Evolutionary conservation across 2,329 filamentous ascomycete species (phyloP).

Genomic region (Gaeumannomyces sp.): DNA sequence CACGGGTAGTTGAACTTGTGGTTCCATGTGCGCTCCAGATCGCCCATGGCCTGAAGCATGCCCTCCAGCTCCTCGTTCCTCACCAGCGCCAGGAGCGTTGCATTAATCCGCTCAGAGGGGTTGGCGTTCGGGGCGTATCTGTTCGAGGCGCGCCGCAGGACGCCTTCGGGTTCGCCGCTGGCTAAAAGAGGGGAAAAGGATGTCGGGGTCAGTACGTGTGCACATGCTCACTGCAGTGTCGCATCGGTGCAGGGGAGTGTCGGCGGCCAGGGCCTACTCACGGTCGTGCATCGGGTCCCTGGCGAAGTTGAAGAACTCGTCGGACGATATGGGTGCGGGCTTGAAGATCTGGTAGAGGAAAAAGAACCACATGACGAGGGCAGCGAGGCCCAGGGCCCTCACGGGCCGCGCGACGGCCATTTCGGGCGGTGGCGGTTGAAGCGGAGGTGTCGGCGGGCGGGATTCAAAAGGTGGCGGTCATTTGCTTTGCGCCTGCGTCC

Average conservation of each 20-base stretch:
- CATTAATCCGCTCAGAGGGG: constrained; percentile 80
- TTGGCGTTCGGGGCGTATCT: constrained; percentile 72
- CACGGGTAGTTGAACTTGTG: constrained; percentile 99
- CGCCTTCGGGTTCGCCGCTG: constrained; percentile 75
- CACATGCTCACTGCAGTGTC: background rate
- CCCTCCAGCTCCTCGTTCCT: constrained; percentile 83
- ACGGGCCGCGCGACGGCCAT: constrained; percentile 82
- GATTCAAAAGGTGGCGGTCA: background rate
- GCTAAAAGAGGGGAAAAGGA: constrained; percentile 41
- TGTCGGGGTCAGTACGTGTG: constrained; percentile 14
- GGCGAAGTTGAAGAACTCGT: constrained; percentile 28
- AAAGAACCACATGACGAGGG: constrained; percentile 68
- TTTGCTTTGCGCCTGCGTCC: background rate
- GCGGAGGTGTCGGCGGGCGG: background rate
- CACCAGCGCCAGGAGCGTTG: constrained; percentile 85
- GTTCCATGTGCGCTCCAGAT: constrained; percentile 94
- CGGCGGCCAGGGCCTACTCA: constrained; percentile 38
- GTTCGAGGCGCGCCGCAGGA: constrained; percentile 64
- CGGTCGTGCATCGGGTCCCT: constrained; percentile 83
- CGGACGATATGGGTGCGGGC: constrained; percentile 34
- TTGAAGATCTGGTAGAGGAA: constrained; percentile 71
- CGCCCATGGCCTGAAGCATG: constrained; percentile 81
- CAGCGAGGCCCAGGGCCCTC: constrained; percentile 67
- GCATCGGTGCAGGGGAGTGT: background rate
- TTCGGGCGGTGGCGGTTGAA: background rate